Conservation (phyloP, 306 rosid genomes). For the Medicago truncatula region MtrunA17r5.0-ANR NC_053049.1:40171501-40172000, state of each 20-base stretch:
- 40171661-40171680: too few relatives aligned
- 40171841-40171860: constrained; percentile 41
- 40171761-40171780: not conserved
- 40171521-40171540: too few relatives aligned
- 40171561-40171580: too few relatives aligned
- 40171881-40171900: constrained; percentile 9
- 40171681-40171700: too few relatives aligned
- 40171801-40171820: not conserved
- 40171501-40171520: too few relatives aligned
- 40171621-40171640: too few relatives aligned
- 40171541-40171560: too few relatives aligned
- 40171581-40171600: too few relatives aligned
- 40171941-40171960: constrained; percentile 19
- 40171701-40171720: too few relatives aligned
- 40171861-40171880: constrained; percentile 35
- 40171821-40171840: constrained; percentile 24
- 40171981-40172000: constrained; percentile 11
- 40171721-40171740: not conserved
- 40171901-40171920: constrained; percentile 31
- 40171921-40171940: constrained; percentile 30
- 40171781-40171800: not conserved
- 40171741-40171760: not conserved
- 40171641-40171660: too few relatives aligned
- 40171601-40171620: too few relatives aligned
- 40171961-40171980: constrained; percentile 1